Percentiles rank a stretch among this genome's conserved stretches.
phyloP scores from a whole-genome alignment of 371 early-diverging fungal genomes.

The Syncephalastrum contaminatum region DNA sequence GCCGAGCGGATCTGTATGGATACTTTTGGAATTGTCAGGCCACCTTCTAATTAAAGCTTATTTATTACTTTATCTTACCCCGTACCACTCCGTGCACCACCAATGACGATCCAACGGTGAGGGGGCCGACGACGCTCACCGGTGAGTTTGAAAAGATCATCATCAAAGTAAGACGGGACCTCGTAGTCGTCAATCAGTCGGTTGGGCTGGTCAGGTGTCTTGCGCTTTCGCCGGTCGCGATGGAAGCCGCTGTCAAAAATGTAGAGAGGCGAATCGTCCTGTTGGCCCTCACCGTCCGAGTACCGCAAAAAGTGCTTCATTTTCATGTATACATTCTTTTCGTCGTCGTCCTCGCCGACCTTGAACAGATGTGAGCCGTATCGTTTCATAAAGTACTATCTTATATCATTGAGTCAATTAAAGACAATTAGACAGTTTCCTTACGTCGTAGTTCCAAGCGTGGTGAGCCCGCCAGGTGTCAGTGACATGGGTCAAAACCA shows the following conservation, averaged over 20 bases:
- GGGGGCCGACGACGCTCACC: constrained; percentile 66
- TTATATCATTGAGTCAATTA: not conserved
- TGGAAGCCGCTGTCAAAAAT: constrained; percentile 77
- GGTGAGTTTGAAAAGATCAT: constrained; percentile 72
- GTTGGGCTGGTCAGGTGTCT: constrained; percentile 10
- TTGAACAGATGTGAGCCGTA: constrained; percentile 71
- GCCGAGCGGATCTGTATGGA: constrained; percentile 66
- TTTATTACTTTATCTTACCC: constrained; percentile 29
- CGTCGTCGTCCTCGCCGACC: constrained; percentile 81
- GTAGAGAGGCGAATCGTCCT: constrained; percentile 82
- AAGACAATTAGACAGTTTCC: not conserved
- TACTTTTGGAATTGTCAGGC: constrained; percentile 17
- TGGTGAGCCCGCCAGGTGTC: constrained; percentile 61
- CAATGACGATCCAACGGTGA: constrained; percentile 68
- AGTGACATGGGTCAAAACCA: constrained; percentile 62
- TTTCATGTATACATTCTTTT: constrained; percentile 68
- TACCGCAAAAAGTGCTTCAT: constrained; percentile 74
- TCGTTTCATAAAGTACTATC: constrained; percentile 46
- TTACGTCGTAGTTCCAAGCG: constrained; percentile 64
- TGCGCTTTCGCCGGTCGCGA: constrained; percentile 27
- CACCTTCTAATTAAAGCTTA: constrained; percentile 2
- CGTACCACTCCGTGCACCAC: constrained; percentile 66
- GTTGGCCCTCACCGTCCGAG: constrained; percentile 48
- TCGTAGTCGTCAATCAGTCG: constrained; percentile 65
- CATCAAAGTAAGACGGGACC: constrained; percentile 72